These are phyloP conservation scores for Vigna nakashimae DNA, from an alignment of 306 rosid species.

Conservation along the genomic window DNA sequence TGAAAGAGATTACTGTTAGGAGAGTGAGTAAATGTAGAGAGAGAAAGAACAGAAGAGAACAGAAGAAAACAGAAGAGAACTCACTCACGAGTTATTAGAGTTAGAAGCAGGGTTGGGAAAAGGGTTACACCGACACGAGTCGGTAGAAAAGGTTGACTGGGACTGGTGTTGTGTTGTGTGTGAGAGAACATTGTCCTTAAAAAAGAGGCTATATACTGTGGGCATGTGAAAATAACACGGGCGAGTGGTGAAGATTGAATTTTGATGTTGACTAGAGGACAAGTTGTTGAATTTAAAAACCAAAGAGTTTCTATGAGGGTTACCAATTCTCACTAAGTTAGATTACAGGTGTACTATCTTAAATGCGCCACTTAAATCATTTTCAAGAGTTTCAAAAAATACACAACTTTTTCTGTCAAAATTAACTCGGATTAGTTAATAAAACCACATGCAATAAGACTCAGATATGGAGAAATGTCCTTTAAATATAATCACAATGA, in stretches of 20 bases:
- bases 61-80: neutral
- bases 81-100: neutral
- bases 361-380: neutral
- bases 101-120: neutral
- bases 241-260: neutral
- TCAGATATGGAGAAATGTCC: too few relatives aligned
- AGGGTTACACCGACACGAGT: conserved; percentile 8
- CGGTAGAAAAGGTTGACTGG: neutral
- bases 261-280: conserved; percentile 10
- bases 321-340: neutral
- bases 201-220: neutral
- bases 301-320: neutral
- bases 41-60: neutral
- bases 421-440: too few relatives aligned
- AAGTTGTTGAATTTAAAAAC: conserved; percentile 17
- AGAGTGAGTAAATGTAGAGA: neutral
- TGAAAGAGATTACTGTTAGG: neutral
- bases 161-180: neutral
- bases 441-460: too few relatives aligned
- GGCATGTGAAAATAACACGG: conserved; percentile 12
- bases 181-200: neutral
- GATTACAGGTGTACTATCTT: conserved; percentile 25
- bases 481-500: too few relatives aligned
- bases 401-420: too few relatives aligned
- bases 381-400: neutral